phyloP scores from a whole-genome alignment of 176 grass and related monocot genomes.

The Hsuehochloa calcarea region DNA sequence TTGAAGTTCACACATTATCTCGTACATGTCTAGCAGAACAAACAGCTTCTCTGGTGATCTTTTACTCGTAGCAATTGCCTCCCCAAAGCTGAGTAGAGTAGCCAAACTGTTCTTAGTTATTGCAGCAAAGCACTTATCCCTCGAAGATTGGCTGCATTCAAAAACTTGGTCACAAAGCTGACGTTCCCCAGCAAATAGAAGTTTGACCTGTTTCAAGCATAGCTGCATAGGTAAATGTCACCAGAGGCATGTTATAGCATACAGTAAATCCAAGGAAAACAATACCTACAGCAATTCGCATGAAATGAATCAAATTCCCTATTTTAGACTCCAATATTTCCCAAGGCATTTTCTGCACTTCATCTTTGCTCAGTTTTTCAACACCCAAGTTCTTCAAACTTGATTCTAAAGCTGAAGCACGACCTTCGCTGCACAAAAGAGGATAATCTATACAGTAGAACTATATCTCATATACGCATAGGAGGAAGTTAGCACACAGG shows the following conservation, averaged over 20 bases:
- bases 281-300: conserved; percentile 86
- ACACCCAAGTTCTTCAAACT: conserved; percentile 91
- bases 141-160: conserved; percentile 75
- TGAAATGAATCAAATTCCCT: conserved; percentile 96
- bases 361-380: conserved; percentile 95
- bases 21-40: conserved; percentile 97
- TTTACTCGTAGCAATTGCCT: conserved; percentile 97
- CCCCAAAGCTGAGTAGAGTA: conserved; percentile 92
- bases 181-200: conserved; percentile 84
- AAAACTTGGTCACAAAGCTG: conserved; percentile 95
- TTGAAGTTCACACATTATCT: conserved; percentile 97
- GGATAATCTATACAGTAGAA: not conserved
- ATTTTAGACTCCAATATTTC: conserved; percentile 92
- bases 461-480: not conserved
- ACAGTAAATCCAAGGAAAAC: not conserved
- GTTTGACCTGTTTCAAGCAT: conserved; percentile 80
- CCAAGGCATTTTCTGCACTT: conserved; percentile 98
- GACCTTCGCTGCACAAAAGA: conserved; percentile 60
- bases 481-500: not conserved
- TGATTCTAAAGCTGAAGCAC: conserved; percentile 78
- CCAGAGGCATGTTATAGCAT: not conserved
- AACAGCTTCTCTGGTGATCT: conserved; percentile 94
- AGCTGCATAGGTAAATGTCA: conserved; percentile 32
- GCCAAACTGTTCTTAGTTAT: conserved; percentile 84
- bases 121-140: conserved; percentile 81